Conservation (phyloP, 1,139 yeast genomes). For the Candida sp. region DNA sequence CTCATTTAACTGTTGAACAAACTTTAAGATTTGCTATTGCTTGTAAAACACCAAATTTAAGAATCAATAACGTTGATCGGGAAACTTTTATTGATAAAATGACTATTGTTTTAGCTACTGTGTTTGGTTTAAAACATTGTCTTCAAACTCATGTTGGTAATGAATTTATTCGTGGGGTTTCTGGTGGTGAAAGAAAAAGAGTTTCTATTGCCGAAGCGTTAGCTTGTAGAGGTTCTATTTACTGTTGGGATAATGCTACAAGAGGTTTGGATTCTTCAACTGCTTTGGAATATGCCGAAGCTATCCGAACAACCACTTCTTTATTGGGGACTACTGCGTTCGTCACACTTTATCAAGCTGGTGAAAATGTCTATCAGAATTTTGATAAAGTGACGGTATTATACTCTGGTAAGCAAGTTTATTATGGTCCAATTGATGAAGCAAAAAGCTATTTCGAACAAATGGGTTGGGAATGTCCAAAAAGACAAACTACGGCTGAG, state of each 20-base stretch:
- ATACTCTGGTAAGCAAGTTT: slow-evolving; percentile 79
- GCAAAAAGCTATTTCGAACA: slow-evolving; percentile 43
- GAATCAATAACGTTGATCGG: slow-evolving; percentile 31
- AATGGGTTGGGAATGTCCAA: slow-evolving; percentile 59
- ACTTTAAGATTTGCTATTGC: slow-evolving; percentile 44
- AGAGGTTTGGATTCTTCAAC: slow-evolving; percentile 62
- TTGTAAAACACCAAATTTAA: slow-evolving; percentile 37
- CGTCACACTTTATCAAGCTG: slow-evolving; percentile 81
- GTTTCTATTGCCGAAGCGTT: slow-evolving; percentile 43
- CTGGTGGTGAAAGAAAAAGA: slow-evolving; percentile 46
- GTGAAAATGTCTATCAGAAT: slow-evolving; percentile 66
- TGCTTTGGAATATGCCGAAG: slow-evolving; percentile 67
- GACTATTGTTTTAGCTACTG: slow-evolving; percentile 42
- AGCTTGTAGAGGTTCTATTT: slow-evolving; percentile 32
- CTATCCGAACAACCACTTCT: slow-evolving; percentile 62
- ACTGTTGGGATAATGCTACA: slow-evolving; percentile 65
- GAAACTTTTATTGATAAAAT: slow-evolving; percentile 38
- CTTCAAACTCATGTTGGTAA: slow-evolving; percentile 34
- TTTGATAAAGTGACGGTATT: slow-evolving; percentile 74
- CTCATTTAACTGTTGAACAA: slow-evolving; percentile 50
- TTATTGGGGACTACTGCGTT: slow-evolving; percentile 60
- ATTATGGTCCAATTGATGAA: slow-evolving; percentile 54
- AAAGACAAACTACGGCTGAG: slow-evolving; percentile 84
- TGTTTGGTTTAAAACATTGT: slow-evolving; percentile 34
- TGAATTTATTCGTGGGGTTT: slow-evolving; percentile 37